Evolutionary conservation across 2,329 filamentous ascomycete genomes (phyloP).

Genomic region (Cordyceps javanica): DNA sequence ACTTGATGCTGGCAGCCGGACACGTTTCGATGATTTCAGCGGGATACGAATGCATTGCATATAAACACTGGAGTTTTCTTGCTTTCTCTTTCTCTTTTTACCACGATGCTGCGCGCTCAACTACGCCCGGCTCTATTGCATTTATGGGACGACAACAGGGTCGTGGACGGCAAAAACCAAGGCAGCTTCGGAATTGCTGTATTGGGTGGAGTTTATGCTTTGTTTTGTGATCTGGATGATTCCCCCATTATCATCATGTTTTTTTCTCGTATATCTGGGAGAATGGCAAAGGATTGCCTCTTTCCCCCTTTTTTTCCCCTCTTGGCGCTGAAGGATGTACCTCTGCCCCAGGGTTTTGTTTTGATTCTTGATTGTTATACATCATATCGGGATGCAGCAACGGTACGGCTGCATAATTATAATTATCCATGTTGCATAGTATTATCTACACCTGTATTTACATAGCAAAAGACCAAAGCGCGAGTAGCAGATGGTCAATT

Average conservation of each 20-base stretch:
- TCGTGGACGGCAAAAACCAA: background rate
- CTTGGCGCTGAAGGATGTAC: background rate
- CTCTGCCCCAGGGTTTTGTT: background rate
- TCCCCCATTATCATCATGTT: background rate
- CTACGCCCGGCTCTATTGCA: background rate
- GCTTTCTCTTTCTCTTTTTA: too few relatives aligned
- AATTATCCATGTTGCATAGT: slow-evolving; percentile 10
- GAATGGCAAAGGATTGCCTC: background rate
- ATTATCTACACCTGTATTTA: slow-evolving; percentile 11
- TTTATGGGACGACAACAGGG: slow-evolving; percentile 10
- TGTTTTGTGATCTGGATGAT: background rate
- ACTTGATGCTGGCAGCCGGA: slow-evolving; percentile 11
- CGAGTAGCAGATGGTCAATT: background rate
- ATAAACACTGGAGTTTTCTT: slow-evolving; percentile 32
- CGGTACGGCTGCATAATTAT: slow-evolving; percentile 1
- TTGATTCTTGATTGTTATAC: slow-evolving; percentile 1
- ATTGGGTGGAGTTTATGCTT: background rate
- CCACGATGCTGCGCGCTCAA: background rate
- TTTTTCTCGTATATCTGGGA: slow-evolving; percentile 1
- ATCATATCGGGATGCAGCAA: background rate
- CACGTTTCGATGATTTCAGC: slow-evolving; percentile 9
- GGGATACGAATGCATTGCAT: slow-evolving; percentile 24
- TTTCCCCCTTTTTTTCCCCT: background rate
- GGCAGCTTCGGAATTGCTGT: background rate
- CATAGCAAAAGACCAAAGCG: background rate